These are phyloP conservation scores for Crucihimalaya himalaica DNA, from an alignment of 345 rosid genomes.

Conservation along the genomic window DNA sequence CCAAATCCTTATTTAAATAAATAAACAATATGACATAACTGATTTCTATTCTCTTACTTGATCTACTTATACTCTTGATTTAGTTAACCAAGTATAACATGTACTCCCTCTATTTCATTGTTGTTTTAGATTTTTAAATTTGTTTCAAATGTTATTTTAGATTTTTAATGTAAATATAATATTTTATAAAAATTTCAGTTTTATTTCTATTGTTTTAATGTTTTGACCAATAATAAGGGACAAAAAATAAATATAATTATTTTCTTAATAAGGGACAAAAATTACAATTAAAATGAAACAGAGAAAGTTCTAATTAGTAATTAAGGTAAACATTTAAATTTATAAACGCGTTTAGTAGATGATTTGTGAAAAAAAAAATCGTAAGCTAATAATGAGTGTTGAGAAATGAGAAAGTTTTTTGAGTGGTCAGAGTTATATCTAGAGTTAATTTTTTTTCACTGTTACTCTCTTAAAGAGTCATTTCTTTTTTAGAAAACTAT, in stretches of 20 bases:
- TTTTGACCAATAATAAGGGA: too few relatives aligned
- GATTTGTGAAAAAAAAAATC: background rate
- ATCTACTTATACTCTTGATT: too few relatives aligned
- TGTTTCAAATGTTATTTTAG: too few relatives aligned
- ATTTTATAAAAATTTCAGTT: too few relatives aligned
- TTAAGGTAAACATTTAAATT: background rate
- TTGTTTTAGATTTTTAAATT: too few relatives aligned
- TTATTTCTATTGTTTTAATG: too few relatives aligned
- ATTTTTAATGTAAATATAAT: too few relatives aligned
- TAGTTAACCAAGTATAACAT: background rate
- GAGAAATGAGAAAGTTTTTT: background rate
- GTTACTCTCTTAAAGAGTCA: background rate
- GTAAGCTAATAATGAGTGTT: background rate
- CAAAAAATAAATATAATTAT: too few relatives aligned
- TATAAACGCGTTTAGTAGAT: background rate
- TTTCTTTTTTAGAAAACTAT: background rate
- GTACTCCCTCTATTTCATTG: too few relatives aligned
- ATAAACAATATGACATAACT: background rate
- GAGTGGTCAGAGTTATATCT: background rate
- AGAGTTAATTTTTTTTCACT: background rate
- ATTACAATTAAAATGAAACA: too few relatives aligned
- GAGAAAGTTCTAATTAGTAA: too few relatives aligned
- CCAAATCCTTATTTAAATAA: background rate
- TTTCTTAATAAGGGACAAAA: too few relatives aligned
- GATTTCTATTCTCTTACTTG: background rate